phyloP scores from a whole-genome alignment of 495 filamentous ascomycete species.

The Neurospora sp. region DNA sequence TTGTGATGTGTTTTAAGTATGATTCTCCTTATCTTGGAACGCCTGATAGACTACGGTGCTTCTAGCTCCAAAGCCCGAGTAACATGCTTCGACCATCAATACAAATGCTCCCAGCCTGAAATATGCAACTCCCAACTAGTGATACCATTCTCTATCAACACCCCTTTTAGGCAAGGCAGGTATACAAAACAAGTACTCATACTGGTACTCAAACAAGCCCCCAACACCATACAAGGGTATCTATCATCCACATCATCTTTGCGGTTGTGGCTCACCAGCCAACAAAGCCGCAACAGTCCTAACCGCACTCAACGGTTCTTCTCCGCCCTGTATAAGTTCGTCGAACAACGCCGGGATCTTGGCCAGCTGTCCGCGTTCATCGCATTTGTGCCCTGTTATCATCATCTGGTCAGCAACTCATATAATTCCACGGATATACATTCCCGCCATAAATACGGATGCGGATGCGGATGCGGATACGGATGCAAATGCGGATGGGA shows the following conservation, averaged over 20 bases:
- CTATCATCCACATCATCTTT: constrained; percentile 4
- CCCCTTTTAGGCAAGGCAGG: not conserved
- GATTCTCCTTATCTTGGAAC: not conserved
- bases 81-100: not conserved
- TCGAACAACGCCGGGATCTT: constrained; percentile 45
- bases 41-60: no score
- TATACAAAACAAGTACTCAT: not conserved
- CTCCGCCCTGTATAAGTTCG: constrained; percentile 36
- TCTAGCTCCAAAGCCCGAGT: not conserved
- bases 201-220: not conserved
- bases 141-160: not conserved
- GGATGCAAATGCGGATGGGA: not conserved
- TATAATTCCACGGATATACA: not conserved
- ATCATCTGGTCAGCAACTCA: constrained; percentile 14
- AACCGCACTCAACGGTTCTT: constrained; percentile 42
- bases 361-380: constrained; percentile 34
- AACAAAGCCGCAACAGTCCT: constrained; percentile 43
- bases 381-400: constrained; percentile 39
- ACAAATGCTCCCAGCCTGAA: not conserved
- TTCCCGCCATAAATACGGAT: not conserved
- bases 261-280: constrained; percentile 23
- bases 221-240: not conserved
- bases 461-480: not conserved
- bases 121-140: not conserved
- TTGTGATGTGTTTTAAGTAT: not conserved